Evolutionary conservation across 2,329 filamentous ascomycete genomes (phyloP).

Genomic region (Trichoderma arundinaceum): DNA sequence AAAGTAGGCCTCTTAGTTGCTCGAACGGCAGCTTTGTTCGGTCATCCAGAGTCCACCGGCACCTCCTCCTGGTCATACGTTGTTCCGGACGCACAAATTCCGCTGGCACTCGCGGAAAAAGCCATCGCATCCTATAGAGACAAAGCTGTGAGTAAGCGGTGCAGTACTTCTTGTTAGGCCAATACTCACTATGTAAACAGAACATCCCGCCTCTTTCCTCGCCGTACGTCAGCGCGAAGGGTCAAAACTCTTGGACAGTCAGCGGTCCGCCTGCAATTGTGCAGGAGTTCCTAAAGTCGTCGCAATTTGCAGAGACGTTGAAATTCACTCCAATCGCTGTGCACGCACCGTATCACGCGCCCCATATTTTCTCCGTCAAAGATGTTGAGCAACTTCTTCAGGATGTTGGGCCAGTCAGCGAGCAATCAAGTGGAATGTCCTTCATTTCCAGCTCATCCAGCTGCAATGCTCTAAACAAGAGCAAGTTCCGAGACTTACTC

Average conservation of each 20-base stretch:
- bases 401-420: constrained; percentile 12
- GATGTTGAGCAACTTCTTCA: constrained; percentile 21
- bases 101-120: constrained; percentile 14
- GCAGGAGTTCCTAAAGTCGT: constrained; percentile 6
- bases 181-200: not conserved
- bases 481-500: constrained; percentile 1
- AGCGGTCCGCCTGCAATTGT: constrained; percentile 24
- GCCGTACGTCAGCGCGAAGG: constrained; percentile 27
- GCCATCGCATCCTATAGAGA: constrained; percentile 1
- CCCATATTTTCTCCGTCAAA: constrained; percentile 16
- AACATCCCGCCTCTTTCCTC: constrained; percentile 11
- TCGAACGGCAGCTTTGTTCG: constrained; percentile 24
- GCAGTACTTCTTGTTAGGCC: no score
- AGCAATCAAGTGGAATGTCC: not conserved
- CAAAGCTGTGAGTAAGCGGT: not conserved
- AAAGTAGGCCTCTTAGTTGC: constrained; percentile 26
- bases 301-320: not conserved
- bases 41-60: not conserved
- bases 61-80: constrained; percentile 25
- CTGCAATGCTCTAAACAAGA: not conserved
- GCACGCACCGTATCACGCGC: constrained; percentile 21
- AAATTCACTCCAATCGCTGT: constrained; percentile 12
- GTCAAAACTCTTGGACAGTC: constrained; percentile 20
- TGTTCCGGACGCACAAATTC: constrained; percentile 14
- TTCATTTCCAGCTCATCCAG: constrained; percentile 10